Evolutionary conservation across 164 flowering plant genomes (phyloP).

Genomic region (Pachysandra terminalis): DNA sequence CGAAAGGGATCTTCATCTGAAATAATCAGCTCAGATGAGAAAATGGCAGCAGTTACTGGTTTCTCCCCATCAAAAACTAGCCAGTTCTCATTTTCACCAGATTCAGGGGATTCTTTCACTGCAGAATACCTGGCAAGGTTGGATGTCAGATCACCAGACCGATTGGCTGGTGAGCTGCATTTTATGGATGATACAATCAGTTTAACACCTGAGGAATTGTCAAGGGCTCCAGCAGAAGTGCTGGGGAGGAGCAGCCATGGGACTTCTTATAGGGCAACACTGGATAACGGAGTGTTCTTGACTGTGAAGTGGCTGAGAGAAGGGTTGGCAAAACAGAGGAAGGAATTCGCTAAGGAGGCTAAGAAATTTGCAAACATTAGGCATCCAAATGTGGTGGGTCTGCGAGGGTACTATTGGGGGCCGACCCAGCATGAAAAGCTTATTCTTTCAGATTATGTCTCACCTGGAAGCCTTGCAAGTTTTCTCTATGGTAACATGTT

Average conservation of each 20-base stretch:
- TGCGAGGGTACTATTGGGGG: conserved; percentile 98
- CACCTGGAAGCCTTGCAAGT: conserved; percentile 94
- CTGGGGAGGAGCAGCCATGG: conserved; percentile 98
- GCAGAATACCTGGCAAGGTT: conserved; percentile 61
- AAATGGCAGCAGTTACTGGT: conserved; percentile 49
- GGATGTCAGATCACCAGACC: conserved; percentile 86
- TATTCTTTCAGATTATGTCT: conserved; percentile 81
- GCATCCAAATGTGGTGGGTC: conserved; percentile 93
- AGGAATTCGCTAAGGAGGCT: conserved; percentile 94
- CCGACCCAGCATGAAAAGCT: conserved; percentile 99
- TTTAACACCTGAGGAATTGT: conserved; percentile 86
- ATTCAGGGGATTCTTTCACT: conserved; percentile 72
- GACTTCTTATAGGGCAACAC: conserved; percentile 84
- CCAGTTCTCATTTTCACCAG: conserved; percentile 84
- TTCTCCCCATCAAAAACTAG: conserved; percentile 73
- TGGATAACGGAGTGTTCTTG: conserved; percentile 77
- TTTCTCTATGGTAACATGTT: conserved; percentile 78
- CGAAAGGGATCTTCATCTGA: conserved; percentile 80
- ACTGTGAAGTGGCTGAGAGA: conserved; percentile 98
- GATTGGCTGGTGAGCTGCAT: conserved; percentile 82
- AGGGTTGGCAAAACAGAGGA: conserved; percentile 91
- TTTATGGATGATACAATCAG: conserved; percentile 80
- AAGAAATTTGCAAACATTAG: conserved; percentile 88
- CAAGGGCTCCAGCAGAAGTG: conserved; percentile 99
- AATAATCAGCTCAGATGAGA: conserved; percentile 65